Evolutionary conservation across 2,329 filamentous ascomycete species (phyloP), one percentile per base, ranked within the genome.

Genomic region (Exophiala calicioides): DNA sequence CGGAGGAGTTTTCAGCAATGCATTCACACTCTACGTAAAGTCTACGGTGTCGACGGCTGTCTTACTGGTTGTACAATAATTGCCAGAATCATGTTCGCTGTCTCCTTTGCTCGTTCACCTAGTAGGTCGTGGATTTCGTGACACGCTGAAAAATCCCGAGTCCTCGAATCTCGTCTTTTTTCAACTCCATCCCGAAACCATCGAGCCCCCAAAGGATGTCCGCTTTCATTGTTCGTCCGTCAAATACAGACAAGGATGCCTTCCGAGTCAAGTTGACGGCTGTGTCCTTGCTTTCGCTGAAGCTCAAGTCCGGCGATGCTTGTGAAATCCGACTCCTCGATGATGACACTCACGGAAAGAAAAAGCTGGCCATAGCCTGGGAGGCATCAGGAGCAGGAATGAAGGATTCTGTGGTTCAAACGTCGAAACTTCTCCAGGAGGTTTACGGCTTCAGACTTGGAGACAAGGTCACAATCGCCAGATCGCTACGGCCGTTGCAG

Each of bases 341-440:
- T 1, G 27, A 18, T 8, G 20, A 27, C 16, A 20, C 21, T 15
- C 24, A 41, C 33, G 44, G 33, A 15, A 45, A 38, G 41, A 26
- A 31, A 32, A 60, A 60, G 27, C 47, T 61, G 29, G 56, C 78
- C n/a, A 75, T 85, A 58, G 81, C 79, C 8, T 86, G 82, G 82
- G 68, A 74, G 30, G 77, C 80, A 3, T 62, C 73, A 4, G 72
- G 84, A 63, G 82, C 83, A 59, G 55, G 54, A 5, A 72, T 88
- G 56, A 78, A 82, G 60, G 81, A 80, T 56, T 79, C 84, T 53
- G 75, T 88, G 46, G 73, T 86, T 38, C 77, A 90, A 73, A 80
- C 88, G 71, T 84, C 87, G 16, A 84, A 87, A 53, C 75, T 81
- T 4, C 80, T 94, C 43, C 84, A 87, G 53, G 84, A 86, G 26